Evolutionary conservation across 805 yeast genomes (phyloP).

Genomic region (Tetrapisispora namnaoensis): DNA sequence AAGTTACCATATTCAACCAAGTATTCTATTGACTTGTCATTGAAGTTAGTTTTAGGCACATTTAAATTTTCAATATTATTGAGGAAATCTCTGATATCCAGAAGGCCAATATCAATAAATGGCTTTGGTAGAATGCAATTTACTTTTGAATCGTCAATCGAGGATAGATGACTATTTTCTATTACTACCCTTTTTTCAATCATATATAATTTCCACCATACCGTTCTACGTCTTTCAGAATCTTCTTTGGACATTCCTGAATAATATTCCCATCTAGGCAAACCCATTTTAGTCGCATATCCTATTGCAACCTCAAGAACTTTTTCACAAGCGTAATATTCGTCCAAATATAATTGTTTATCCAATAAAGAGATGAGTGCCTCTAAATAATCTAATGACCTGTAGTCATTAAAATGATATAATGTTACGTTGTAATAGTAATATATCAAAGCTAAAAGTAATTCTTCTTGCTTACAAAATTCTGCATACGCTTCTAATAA

Average conservation of each 20-base stretch:
- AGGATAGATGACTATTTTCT: conserved; percentile 15
- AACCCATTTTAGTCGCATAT: conserved; percentile 20
- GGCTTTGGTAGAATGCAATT: conserved; percentile 20
- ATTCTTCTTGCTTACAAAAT: conserved; percentile 17
- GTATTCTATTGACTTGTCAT: conserved; percentile 7
- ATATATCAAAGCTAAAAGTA: conserved; percentile 17
- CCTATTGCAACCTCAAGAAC: conserved; percentile 17
- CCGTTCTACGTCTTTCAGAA: conserved; percentile 22
- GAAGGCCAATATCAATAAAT: conserved; percentile 19
- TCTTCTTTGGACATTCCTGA: conserved; percentile 24
- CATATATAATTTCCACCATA: conserved; percentile 26
- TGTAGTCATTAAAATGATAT: conserved; percentile 11
- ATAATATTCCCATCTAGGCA: conserved; percentile 28
- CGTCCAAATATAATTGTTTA: conserved; percentile 20
- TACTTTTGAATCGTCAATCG: conserved; percentile 15
- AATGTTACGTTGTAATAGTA: conserved; percentile 19
- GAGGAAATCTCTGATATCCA: conserved; percentile 15
- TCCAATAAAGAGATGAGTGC: conserved; percentile 17
- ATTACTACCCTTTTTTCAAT: conserved; percentile 14
- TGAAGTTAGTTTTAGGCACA: conserved; percentile 1
- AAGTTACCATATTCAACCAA: conserved; percentile 15
- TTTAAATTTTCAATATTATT: conserved; percentile 7
- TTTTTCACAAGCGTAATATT: conserved; percentile 15
- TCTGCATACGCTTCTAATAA: conserved; percentile 8
- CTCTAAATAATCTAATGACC: conserved; percentile 19